Conservation (phyloP, 805 yeast species). For the Saccharomycopsis javanensis region DNA sequence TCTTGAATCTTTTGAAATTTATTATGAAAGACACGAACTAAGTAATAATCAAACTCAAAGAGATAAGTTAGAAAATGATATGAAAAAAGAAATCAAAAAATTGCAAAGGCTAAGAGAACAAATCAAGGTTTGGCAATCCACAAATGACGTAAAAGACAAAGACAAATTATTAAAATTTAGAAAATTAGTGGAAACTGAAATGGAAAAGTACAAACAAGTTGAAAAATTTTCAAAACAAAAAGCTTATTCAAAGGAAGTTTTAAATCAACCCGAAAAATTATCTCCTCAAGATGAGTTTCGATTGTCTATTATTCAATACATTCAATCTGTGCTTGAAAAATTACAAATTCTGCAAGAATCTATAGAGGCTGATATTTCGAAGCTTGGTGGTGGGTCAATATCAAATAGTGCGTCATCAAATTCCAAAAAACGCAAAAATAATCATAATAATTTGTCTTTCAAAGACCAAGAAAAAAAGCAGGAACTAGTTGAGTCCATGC, state of each 20-base stretch:
- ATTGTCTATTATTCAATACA: conserved; percentile 39
- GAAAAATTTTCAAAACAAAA: conserved; percentile 90
- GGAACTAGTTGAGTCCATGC: conserved; percentile 54
- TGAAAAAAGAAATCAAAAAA: conserved; percentile 91
- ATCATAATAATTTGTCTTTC: conserved; percentile 30
- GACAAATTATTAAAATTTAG: conserved; percentile 21
- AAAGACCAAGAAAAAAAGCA: conserved; percentile 48
- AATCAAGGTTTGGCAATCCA: conserved; percentile 88
- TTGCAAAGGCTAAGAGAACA: conserved; percentile 90
- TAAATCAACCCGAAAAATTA: conserved; percentile 33
- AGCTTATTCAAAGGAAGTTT: conserved; percentile 88
- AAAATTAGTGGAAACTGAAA: conserved; percentile 43
- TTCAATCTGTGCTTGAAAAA: conserved; percentile 34
- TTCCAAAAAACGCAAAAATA: conserved; percentile 6
- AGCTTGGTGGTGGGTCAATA: conserved; percentile 5
- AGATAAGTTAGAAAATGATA: conserved; percentile 67
- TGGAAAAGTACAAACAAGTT: conserved; percentile 93
- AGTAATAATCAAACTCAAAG: conserved; percentile 70
- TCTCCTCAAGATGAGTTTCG: conserved; percentile 17
- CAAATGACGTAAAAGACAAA: conserved; percentile 85
- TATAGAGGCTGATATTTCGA: conserved; percentile 17
- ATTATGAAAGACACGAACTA: conserved; percentile 43
- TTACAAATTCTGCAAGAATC: conserved; percentile 17
- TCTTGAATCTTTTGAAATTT: conserved; percentile 42
- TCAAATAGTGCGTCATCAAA: not conserved